Base-by-base conservation (phyloP, 1,139 yeast genomes). In the Yamadazyma pseudoaaseri region DNA sequence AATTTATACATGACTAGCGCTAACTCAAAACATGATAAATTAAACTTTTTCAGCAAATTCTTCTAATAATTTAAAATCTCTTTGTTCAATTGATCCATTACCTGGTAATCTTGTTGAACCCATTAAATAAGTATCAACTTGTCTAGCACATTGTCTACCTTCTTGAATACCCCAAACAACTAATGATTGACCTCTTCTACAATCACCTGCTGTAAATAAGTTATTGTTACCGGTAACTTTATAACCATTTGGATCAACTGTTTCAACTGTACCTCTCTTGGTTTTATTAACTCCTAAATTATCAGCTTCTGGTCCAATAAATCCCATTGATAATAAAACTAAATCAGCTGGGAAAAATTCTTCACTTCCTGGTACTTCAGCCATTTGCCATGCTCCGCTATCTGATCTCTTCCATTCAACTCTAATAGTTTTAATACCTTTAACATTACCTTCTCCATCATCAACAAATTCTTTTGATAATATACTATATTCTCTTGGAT, bases 131-230 rank as follows among this genome's bases (percentile, higher is more conserved):
- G 70, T 62, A 56, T 92, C 98, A 42, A 92, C 94, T 52, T 86
- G 90, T 49, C 96, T 78, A 26, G 98, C 98, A 76, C 96, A 86
- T 65, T 92, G 97, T 70, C 97, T 81, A 49, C 98, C 98, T 68
- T 92, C 98, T 67, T 92, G 97, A 51, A 92, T 92, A 67, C 97
- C 98, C 97, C 98, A 92, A 38, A 92, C 98, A 59, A 92, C 94
- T 60, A 92, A 78, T 3, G 96, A 87, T 70, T 92, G 98, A 21
- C 98, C 98, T 66, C 98, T 83, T 72, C 98, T 84, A 70, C 97
- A 92, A 64, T 92, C 98, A 65, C 98, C 98, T 33, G 97, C 97
- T 36, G 97, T 87, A 58, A 89, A 92, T 43, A 89, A 57, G 51
- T 87, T 89, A 34, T 68, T 76, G 29, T 69, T 72, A 24, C 66